Evolutionary conservation across 371 early-diverging fungal species (phyloP).

Genomic region (Batrachochytrium dendrobatidis): DNA sequence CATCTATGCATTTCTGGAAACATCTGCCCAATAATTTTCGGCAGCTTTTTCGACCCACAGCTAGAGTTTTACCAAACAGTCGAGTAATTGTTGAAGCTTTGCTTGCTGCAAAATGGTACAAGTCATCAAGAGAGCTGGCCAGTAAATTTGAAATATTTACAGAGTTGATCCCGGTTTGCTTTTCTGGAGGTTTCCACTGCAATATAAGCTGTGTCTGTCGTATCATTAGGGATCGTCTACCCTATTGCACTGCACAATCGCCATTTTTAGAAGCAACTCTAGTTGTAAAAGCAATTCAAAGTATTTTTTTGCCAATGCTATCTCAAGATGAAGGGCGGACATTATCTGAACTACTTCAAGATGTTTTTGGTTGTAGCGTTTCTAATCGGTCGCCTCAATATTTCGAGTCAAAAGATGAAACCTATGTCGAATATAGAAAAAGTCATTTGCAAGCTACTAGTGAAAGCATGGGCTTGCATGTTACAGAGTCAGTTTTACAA

Average conservation of each 20-base stretch:
- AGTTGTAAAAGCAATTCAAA: no score
- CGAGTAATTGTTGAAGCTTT: constrained; percentile 18
- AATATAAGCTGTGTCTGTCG: no score
- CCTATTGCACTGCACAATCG: no score
- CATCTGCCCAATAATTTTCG: constrained; percentile 27
- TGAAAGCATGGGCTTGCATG: neutral
- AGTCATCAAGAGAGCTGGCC: constrained; percentile 14
- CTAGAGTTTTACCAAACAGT: constrained; percentile 18
- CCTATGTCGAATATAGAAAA: neutral
- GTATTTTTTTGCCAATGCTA: no score
- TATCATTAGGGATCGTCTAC: no score
- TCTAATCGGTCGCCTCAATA: no score
- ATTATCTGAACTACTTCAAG: no score
- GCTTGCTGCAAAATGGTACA: constrained; percentile 19
- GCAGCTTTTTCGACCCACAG: constrained; percentile 25
- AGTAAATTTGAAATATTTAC: constrained; percentile 17
- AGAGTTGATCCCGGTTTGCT: no score
- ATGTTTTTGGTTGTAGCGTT: no score
- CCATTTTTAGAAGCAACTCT: no score
- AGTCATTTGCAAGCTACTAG: neutral
- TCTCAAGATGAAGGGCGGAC: no score
- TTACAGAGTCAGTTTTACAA: constrained; percentile 9
- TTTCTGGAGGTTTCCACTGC: no score
- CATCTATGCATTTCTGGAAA: constrained; percentile 21
- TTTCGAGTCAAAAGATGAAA: constrained; percentile 8